phyloP scores from a whole-genome alignment of 2,329 filamentous ascomycete species.

The Botrytis aclada region DNA sequence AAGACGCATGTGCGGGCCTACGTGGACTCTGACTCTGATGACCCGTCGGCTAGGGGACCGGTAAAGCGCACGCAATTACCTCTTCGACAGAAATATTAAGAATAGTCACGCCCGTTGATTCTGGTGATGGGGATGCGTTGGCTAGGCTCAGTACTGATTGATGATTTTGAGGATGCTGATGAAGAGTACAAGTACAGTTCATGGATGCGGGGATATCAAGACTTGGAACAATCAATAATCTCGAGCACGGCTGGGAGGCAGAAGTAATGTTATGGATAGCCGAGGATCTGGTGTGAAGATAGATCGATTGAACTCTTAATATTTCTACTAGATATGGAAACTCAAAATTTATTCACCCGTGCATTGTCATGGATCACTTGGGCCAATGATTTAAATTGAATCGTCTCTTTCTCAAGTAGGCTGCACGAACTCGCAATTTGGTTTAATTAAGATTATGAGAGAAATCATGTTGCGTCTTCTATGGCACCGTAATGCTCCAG shows the following conservation, averaged over 20 bases:
- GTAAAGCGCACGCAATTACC: not conserved
- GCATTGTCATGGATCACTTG: not conserved
- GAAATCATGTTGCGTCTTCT: not conserved
- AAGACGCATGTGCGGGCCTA: not conserved
- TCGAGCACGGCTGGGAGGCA: not conserved
- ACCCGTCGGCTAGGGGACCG: not conserved
- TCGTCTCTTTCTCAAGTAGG: not conserved
- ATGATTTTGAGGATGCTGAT: not conserved
- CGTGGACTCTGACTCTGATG: not conserved
- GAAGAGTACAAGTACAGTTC: not conserved
- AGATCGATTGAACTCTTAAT: not conserved
- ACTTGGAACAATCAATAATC: not conserved
- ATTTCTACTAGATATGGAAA: not conserved
- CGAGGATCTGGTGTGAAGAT: not conserved
- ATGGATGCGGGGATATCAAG: not conserved
- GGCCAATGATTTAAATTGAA: not conserved
- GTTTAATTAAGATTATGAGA: not conserved
- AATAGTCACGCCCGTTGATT: not conserved
- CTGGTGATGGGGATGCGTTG: not conserved
- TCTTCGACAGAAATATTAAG: not conserved
- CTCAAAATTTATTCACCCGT: not conserved
- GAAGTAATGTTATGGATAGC: not conserved
- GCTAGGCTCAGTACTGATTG: not conserved
- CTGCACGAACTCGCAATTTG: not conserved
- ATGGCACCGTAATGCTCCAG: not conserved